Evolutionary conservation across 2,329 filamentous ascomycete species (phyloP), one percentile per base, ranked within the genome.

Genomic region (Penicillium fuscoglaucum): DNA sequence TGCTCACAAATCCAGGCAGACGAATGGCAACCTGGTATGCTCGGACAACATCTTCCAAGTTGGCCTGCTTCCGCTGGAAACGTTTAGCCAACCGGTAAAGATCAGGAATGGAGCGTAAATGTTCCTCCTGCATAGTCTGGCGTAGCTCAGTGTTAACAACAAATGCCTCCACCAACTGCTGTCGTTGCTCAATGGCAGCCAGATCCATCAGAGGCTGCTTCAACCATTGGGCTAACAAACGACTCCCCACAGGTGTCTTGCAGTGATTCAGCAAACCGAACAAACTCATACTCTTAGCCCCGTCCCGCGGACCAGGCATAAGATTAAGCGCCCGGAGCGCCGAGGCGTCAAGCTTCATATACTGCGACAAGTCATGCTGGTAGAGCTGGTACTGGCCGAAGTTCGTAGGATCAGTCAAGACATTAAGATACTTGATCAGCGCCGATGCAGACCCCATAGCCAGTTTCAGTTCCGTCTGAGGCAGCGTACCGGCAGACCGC

Each of bases 331-430:
- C 95, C 70, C 96, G 93, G 44, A 99, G 80, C 0, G 95, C 95
- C 1, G 95, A 91, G 0, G 96, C 92, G 75, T 99, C 95, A 5
- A 99, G 83, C 77, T 97, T 99, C 95, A 99, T 99, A 74, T 91
- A 99, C 69, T 99, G 93, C 2, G 93, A 89, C 45, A 99, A 79
- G 71, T 99, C 95, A 75, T 99, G 95, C 76, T 99, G 95, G 71
- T 98, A 99, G 17, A 99, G 84, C 74, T 93, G 91, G 71, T 96
- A 99, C 72, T 99, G 93, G 3, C 96, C 95, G 74, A 97, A 98
- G 76, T 99, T 99, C 56, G 90, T 91, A 1, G 90, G 81, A 72
- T 99, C 95, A 31, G 95, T 90, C 76, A 99, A 84, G 37, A 96
- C 88, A 37, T 90, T 89, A 3, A 99, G 84, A 67, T 99, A 99